phyloP scores from a whole-genome alignment of 1,284 basidiomycete species.

The Ganoderma meredithae region DNA sequence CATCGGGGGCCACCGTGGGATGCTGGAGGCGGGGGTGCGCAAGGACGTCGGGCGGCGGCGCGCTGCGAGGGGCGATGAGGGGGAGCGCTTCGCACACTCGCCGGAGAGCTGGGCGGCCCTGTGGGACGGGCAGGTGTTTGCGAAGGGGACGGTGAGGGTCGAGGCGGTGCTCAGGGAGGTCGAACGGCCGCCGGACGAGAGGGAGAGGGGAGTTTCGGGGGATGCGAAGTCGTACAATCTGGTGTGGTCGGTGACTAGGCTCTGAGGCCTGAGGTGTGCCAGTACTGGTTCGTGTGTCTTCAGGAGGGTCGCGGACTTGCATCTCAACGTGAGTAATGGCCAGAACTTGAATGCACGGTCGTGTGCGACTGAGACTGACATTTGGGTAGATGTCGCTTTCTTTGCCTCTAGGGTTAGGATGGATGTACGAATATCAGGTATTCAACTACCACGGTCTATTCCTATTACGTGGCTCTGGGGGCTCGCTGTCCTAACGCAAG shows the following conservation, averaged over 20 bases:
- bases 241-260: conserved; percentile 10
- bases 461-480: not conserved
- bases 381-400: not conserved
- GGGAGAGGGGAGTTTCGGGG: not conserved
- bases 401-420: not conserved
- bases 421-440: not conserved
- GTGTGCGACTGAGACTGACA: not conserved
- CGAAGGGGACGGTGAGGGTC: conserved; percentile 46
- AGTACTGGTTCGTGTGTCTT: not conserved
- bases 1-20: conserved; percentile 40
- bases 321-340: not conserved
- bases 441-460: not conserved
- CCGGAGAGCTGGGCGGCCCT: conserved; percentile 50
- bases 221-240: not conserved
- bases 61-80: no score
- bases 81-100: conserved; percentile 39
- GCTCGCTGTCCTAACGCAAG: not conserved
- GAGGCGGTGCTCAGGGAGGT: conserved; percentile 35
- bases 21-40: conserved; percentile 26
- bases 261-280: not conserved
- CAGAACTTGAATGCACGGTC: not conserved
- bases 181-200: no score
- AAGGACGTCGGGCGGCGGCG: no score
- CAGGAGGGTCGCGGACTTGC: not conserved
- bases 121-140: conserved; percentile 52